Conservation (phyloP, 2,329 filamentous ascomycete genomes). For the Akanthomyces lecanii region DNA sequence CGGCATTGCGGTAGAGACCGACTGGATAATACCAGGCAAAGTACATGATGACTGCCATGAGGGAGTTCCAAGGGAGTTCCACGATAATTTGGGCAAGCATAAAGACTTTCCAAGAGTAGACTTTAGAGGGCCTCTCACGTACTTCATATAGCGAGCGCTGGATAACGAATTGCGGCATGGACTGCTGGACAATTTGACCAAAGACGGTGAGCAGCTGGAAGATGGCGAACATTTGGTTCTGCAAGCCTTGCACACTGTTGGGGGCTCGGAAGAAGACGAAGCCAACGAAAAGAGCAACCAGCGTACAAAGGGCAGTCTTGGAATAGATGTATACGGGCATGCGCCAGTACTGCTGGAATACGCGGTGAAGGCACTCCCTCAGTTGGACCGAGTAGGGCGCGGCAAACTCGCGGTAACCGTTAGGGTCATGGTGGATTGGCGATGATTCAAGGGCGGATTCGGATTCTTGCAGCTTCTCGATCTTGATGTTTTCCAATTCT, state of each 20-base stretch:
- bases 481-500: conserved; percentile 55
- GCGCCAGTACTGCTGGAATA: conserved; percentile 91
- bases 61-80: conserved; percentile 78
- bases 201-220: conserved; percentile 84
- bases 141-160: conserved; percentile 81
- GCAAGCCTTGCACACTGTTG: conserved; percentile 70
- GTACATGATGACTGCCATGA: conserved; percentile 74
- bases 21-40: conserved; percentile 84
- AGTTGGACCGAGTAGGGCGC: conserved; percentile 68
- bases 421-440: conserved; percentile 33
- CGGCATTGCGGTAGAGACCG: conserved; percentile 68
- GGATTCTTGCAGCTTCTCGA: conserved; percentile 35
- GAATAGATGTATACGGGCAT: conserved; percentile 86
- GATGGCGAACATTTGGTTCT: conserved; percentile 82
- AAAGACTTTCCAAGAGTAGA: conserved; percentile 82
- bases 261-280: conserved; percentile 73
- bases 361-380: conserved; percentile 62
- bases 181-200: conserved; percentile 71
- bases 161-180: conserved; percentile 81
- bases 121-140: conserved; percentile 77
- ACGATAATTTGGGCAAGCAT: conserved; percentile 79
- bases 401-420: conserved; percentile 70
- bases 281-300: conserved; percentile 70
- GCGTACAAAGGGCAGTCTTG: conserved; percentile 64
- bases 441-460: conserved; percentile 22